Evolutionary conservation across 2,329 filamentous ascomycete species (phyloP).

Genomic region (Claviceps africana): DNA sequence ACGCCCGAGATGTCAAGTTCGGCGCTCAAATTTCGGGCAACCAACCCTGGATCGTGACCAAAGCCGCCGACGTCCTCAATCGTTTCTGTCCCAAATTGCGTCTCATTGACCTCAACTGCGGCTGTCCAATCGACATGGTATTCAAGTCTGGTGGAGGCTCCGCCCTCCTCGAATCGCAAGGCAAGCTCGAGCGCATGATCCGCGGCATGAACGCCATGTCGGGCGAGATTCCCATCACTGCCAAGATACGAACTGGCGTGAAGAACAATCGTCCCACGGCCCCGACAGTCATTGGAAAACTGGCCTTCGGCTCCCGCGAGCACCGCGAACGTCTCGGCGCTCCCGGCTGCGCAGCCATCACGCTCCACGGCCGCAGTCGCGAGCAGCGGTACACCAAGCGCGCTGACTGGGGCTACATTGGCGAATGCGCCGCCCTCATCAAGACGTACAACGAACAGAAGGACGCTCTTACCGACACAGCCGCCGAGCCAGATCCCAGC

Average conservation of each 20-base stretch:
- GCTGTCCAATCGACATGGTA: slow-evolving; percentile 91
- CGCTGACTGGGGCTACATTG: slow-evolving; percentile 94
- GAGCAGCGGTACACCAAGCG: slow-evolving; percentile 86
- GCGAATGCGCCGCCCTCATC: slow-evolving; percentile 75
- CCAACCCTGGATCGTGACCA: slow-evolving; percentile 81
- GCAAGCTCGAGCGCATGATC: slow-evolving; percentile 87
- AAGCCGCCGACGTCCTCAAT: slow-evolving; percentile 71
- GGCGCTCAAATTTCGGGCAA: slow-evolving; percentile 87
- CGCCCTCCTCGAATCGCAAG: slow-evolving; percentile 73
- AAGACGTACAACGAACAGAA: slow-evolving; percentile 61
- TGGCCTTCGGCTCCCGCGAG: slow-evolving; percentile 68
- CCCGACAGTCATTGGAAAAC: slow-evolving; percentile 64
- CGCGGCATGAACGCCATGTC: slow-evolving; percentile 93
- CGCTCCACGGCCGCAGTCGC: slow-evolving; percentile 80
- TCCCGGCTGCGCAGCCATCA: slow-evolving; percentile 85
- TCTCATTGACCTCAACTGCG: slow-evolving; percentile 90
- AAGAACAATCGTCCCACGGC: slow-evolving; percentile 68
- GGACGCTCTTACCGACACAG: slow-evolving; percentile 58
- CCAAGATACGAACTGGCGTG: slow-evolving; percentile 89
- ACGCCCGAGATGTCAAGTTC: slow-evolving; percentile 71
- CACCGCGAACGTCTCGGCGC: slow-evolving; percentile 56
- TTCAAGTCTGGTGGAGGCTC: slow-evolving; percentile 81
- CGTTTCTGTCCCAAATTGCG: slow-evolving; percentile 69
- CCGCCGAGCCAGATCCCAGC: slow-evolving; percentile 60
- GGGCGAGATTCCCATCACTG: slow-evolving; percentile 78